Evolutionary conservation across 345 rosid genomes (phyloP).

Genomic region (Lagerstroemia speciosa): DNA sequence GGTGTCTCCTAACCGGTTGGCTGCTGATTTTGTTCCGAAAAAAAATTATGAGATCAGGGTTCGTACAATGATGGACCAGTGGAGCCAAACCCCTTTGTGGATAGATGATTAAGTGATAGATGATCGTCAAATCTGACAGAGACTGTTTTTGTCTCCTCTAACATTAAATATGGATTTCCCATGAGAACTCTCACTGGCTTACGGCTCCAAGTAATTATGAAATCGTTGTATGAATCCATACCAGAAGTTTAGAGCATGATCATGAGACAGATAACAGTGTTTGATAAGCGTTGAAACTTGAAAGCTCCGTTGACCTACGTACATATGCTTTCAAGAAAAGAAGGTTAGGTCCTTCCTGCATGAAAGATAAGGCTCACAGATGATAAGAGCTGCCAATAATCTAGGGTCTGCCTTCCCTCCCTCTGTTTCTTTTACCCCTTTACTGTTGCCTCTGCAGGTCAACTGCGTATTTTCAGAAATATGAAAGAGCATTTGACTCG

Average conservation of each 20-base stretch:
- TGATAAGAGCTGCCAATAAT: background rate
- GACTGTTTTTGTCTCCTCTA: slow-evolving; percentile 6
- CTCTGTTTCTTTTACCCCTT: too few species aligned
- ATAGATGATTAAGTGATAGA: background rate
- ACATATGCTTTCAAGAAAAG: too few species aligned
- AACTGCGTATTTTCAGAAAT: too few species aligned
- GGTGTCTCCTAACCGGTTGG: slow-evolving; percentile 9
- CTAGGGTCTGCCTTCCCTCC: background rate
- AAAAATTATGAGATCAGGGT: slow-evolving; percentile 6
- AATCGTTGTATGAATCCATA: too few species aligned
- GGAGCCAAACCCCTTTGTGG: background rate
- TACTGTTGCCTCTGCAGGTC: too few species aligned
- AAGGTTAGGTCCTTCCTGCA: background rate
- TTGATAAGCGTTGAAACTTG: too few species aligned
- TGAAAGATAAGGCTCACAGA: background rate
- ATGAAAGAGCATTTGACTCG: too few species aligned
- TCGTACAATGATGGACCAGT: slow-evolving; percentile 7
- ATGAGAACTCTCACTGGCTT: background rate
- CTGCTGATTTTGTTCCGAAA: background rate
- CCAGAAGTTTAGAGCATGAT: background rate
- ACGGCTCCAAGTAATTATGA: too few species aligned
- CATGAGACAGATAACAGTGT: background rate
- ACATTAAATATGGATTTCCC: background rate
- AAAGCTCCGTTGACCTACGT: too few species aligned
- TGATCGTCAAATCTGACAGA: slow-evolving; percentile 7